Conservation (phyloP, 257 asterid genomes). For the Phtheirospermum japonicum region DNA sequence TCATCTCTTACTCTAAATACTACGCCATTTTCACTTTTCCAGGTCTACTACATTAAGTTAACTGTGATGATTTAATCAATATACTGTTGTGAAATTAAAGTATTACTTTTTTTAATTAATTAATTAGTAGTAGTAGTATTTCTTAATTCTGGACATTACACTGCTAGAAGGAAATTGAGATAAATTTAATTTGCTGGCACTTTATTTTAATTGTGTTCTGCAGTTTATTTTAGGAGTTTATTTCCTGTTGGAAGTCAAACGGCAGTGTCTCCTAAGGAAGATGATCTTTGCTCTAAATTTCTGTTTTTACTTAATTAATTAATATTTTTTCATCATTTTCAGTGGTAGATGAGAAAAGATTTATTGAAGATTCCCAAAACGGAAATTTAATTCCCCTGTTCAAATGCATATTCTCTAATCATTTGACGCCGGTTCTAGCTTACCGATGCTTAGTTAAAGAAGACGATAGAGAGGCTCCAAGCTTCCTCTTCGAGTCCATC, state of each 20-base stretch:
- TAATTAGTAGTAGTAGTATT: no score
- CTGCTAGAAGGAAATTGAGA: background rate
- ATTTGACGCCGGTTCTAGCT: no score
- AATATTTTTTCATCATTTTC: background rate
- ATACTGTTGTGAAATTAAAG: slow-evolving; percentile 9
- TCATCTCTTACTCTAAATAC: no score
- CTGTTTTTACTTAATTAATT: no score
- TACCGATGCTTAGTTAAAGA: no score
- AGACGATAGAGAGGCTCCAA: no score
- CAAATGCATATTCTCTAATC: no score
- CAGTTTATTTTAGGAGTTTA: background rate
- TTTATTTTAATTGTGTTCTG: background rate
- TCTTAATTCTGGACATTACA: no score
- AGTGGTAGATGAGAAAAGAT: slow-evolving; percentile 60
- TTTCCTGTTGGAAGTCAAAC: slow-evolving; percentile 8
- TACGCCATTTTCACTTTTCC: slow-evolving; percentile 10
- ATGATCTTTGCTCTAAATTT: slow-evolving; percentile 18
- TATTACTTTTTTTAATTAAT: slow-evolving; percentile 7
- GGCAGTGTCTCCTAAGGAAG: background rate
- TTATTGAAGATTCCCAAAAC: slow-evolving; percentile 53
- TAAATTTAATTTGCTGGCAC: slow-evolving; percentile 6
- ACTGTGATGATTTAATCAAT: background rate
- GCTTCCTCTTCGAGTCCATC: no score
- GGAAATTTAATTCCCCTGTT: slow-evolving; percentile 83
- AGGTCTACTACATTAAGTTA: slow-evolving; percentile 8